Base-by-base conservation (phyloP, 2,329 filamentous ascomycete genomes). In the Colletotrichum limetticola region DNA sequence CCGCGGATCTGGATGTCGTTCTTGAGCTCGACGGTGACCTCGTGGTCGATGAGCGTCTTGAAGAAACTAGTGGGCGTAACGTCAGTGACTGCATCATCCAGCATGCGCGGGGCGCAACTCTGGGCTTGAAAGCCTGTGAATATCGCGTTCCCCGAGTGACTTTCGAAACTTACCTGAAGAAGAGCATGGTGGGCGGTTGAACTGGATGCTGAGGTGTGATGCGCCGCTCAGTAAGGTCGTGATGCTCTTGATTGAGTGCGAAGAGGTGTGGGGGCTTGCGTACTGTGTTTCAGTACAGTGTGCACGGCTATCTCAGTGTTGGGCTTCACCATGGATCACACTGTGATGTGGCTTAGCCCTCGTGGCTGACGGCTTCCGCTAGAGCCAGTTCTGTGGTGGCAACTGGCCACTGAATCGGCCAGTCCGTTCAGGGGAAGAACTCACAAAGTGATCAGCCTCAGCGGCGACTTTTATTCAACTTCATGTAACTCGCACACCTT, bases 1-100 rank as follows among this genome's bases (percentile, higher is more conserved):
- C 97, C 97, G 79, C 94, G 94, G 83, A 99, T 97, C 82, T 95
- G 95, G 78, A 99, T 97, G 85, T 99, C 97, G 84, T 99, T 99
- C 86, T 99, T 99, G 83, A 99, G 94, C 87, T 99, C 97, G 82
- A 99, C 95, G 59, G 95, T 98, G 80, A 99, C 95, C 87, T 97
- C 92, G 78, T 97, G 93, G 87, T 98, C 97, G 82, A 98, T 97
- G 80, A 98, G 93, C 66, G 96, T 98, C 85, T 98, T 98, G 91
- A 98, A 98, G 88, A 98, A 98, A 86, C 94, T 97, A n/a, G 46
- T 37, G 52, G 42, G 67, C 16, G 60, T 28, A 57, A 28, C 60
- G 66, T 72, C 37, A 72, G 66, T 60, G 26, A 16, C 32, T 7
- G 35, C 14, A 53, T 22, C 42, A 49, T 9, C 37, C 16, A 9